These are phyloP conservation scores for Aureobasidium sp. DNA, from an alignment of 2,329 filamentous ascomycete species.

Conservation along the genomic window DNA sequence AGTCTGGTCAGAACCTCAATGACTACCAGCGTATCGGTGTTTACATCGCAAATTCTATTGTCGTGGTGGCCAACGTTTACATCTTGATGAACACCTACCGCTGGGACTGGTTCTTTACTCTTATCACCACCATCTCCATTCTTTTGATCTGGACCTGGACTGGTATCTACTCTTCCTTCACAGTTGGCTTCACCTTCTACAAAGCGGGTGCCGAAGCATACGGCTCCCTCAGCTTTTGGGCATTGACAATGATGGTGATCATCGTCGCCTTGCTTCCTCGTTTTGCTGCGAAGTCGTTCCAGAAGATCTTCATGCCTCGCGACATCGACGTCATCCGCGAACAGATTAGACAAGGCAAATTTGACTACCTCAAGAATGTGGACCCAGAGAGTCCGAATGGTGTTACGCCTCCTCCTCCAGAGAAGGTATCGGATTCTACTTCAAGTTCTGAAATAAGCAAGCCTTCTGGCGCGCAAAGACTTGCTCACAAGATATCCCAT, in stretches of 20 bases:
- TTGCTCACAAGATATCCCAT: conserved; percentile 46
- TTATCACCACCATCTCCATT: conserved; percentile 75
- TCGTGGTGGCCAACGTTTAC: conserved; percentile 87
- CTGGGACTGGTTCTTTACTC: conserved; percentile 93
- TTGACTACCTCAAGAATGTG: conserved; percentile 61
- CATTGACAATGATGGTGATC: conserved; percentile 68
- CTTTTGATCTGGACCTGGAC: conserved; percentile 94
- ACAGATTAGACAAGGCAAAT: conserved; percentile 76
- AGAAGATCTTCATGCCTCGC: conserved; percentile 89
- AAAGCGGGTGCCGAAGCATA: conserved; percentile 73
- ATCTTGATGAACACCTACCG: conserved; percentile 93
- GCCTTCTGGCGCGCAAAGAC: conserved; percentile 28
- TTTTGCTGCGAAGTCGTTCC: conserved; percentile 76
- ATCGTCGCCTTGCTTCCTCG: conserved; percentile 80
- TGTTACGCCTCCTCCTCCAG: conserved; percentile 39
- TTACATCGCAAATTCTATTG: conserved; percentile 75
- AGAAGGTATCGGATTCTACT: conserved; percentile 44
- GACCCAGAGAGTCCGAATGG: conserved; percentile 32
- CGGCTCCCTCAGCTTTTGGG: conserved; percentile 78
- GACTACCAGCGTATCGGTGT: conserved; percentile 81
- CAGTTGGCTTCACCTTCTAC: conserved; percentile 60
- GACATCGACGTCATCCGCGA: conserved; percentile 95
- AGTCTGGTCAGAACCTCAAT: conserved; percentile 66
- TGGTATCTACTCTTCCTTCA: conserved; percentile 68
- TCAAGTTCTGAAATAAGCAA: conserved; percentile 51